Evolutionary conservation across 805 yeast genomes (phyloP), one percentile per base, ranked within the genome.

Genomic region (Blastobotrys attinorum): DNA sequence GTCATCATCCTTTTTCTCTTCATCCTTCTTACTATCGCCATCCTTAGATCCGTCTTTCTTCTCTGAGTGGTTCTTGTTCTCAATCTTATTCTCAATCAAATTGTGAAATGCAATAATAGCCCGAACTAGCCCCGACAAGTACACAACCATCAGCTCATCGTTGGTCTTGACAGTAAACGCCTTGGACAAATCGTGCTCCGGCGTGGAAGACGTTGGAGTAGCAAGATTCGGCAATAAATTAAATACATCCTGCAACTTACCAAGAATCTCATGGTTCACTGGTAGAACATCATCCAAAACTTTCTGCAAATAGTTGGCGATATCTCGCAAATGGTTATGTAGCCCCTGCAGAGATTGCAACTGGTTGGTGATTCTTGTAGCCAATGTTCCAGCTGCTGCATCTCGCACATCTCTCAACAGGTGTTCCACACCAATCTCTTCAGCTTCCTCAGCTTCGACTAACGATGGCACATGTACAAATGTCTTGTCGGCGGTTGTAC

Each of bases 381-480:
- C 81, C 47, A 92, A 73, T 39, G 82, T 82, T 7, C 98, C 98
- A 11, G 96, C 94, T 7, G 97, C 96, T 56, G 89, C 96, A 60
- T 90, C 97, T 57, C 97, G 78, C 20, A 88, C 87, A 59, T 92
- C 98, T 59, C 97, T 80, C 47, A 92, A 67, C 48, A 92, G 67
- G 62, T 92, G 99, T 64, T 92, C 99, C 11, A 92, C 99, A 49
- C 98, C 99, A 54, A 92, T 92, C 65, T 92, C 99, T 66, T 92
- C 99, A 7, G 98, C 98, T 62, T 92, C 99, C 61, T 92, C 98
- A 2, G 99, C 99, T 61, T 85, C 90, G 51, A 94, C 87, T 22
- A 77, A 71, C 11, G 96, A 85, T 8, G 97, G 96, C 23, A 90
- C 79, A 64, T 92, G 98, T 38, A 85, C 77, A 67, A 92, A 92